Conservation (phyloP, 345 rosid genomes). For the Angophora floribunda region DNA sequence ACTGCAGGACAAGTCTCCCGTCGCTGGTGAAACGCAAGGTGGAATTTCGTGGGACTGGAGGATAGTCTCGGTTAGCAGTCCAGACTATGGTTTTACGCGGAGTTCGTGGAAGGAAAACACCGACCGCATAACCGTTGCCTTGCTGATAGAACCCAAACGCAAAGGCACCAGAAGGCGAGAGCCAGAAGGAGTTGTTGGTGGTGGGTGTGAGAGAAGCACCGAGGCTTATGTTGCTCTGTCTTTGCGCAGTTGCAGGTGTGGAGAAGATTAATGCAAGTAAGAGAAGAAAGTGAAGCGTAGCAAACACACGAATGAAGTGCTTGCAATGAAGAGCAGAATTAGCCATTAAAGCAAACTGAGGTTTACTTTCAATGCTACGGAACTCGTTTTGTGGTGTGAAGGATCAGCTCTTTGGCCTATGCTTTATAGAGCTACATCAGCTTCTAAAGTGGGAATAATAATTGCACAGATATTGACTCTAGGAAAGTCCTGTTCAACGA, state of each 20-base stretch:
- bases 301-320: not conserved
- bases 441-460: not conserved
- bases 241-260: not conserved
- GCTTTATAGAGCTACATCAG: not conserved
- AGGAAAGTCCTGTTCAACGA: not conserved
- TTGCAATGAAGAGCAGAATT: not conserved
- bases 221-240: not conserved
- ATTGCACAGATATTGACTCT: not conserved
- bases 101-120: constrained; percentile 9
- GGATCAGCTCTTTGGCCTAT: not conserved
- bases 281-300: not conserved
- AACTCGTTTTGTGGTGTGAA: not conserved
- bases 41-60: not conserved
- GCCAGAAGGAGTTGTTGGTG: constrained; percentile 3
- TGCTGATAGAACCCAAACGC: constrained; percentile 21
- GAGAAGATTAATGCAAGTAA: not conserved
- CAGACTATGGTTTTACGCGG: constrained; percentile 4
- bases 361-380: not conserved
- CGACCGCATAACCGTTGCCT: constrained; percentile 10
- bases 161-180: constrained; percentile 19
- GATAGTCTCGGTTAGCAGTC: constrained; percentile 4
- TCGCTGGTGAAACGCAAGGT: not conserved
- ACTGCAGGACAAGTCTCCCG: constrained; percentile 1
- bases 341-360: not conserved
- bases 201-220: constrained; percentile 2